Evolutionary conservation across 2,329 filamentous ascomycete species (phyloP), one percentile per base, ranked within the genome.

Genomic region (Cordyceps farinosa): DNA sequence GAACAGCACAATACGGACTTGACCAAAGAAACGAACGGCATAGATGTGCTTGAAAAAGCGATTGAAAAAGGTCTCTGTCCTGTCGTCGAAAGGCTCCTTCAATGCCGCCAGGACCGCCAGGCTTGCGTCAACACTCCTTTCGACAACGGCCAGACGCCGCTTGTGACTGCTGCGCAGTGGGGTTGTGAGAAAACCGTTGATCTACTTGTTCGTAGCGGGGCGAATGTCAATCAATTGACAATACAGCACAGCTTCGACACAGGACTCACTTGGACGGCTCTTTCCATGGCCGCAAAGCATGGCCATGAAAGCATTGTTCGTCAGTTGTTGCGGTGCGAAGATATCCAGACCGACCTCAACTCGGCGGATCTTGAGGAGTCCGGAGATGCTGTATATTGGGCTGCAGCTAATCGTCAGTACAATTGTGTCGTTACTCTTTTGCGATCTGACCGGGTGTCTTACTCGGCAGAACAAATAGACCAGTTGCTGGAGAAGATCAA

Each of bases 101-200:
- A 53, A 53, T 36, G 30, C 51, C 17, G 15, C 34, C 11, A 53
- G 30, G 32, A 38, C 51, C 5, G 34, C 32, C 51, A 53, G 51
- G 51, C 51, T 38, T 38, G 40, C n/a, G 51, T 53, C 51, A 53
- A 53, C 34, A 53, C 51, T 53, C 32, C 51, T 22, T 38, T 38
- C 34, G 11, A 15, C 47, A 50, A 50, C 47, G 47, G 47, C 47
- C 47, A 50, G 47, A 50, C 22, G 47, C 47, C 47, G 30, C 47
- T 50, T 27, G 27, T 50, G 47, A 30, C 47, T 50, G 27, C 47
- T 50, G 47, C 47, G 47, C 47, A 6, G 13, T 30, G 27, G 29
- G 47, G 47, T 50, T 22, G 27, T 13, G 47, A 27, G 30, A 11
- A 50, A 50, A 22, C 30, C 30, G 22, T 50, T 50, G 47, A 30